These are phyloP conservation scores for Pinus albicaulis DNA, from an alignment of 75 land plant genomes.

Conservation along the genomic window DNA sequence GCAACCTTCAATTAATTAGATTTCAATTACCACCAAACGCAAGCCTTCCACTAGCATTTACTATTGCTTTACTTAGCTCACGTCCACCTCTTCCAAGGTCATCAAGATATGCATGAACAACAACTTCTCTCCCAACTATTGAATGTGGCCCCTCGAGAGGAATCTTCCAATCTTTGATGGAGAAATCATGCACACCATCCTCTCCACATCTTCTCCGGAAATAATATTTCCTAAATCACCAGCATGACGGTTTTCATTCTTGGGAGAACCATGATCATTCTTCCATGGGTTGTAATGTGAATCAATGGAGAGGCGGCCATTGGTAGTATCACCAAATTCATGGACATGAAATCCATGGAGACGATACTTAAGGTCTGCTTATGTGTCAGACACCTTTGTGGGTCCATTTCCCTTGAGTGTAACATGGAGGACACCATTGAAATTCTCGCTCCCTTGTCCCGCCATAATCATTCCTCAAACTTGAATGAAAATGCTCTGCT, in stretches of 20 bases:
- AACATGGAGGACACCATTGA: conserved; percentile 52
- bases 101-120: conserved; percentile 88
- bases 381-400: conserved; percentile 55
- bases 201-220: too few relatives aligned
- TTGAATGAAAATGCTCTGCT: too few relatives aligned
- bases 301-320: conserved; percentile 75
- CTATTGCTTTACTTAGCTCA: conserved; percentile 85
- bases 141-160: conserved; percentile 67
- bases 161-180: conserved; percentile 32
- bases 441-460: conserved; percentile 19
- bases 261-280: conserved; percentile 58
- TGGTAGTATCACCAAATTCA: conserved; percentile 73
- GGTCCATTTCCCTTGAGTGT: conserved; percentile 25
- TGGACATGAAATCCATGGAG: conserved; percentile 83
- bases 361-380: too few relatives aligned
- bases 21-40: conserved; percentile 82
- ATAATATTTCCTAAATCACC: conserved; percentile 76
- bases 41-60: conserved; percentile 83
- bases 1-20: conserved; percentile 40
- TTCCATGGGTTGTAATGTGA: conserved; percentile 71
- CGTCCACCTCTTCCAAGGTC: conserved; percentile 92
- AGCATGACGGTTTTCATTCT: conserved; percentile 56
- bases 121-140: conserved; percentile 80
- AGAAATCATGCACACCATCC: conserved; percentile 39
- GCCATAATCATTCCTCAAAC: too few relatives aligned